A percentile compares a stretch with the other conserved stretches of the same genome.
Conservation (phyloP, 352 stramenopile species). For the Peronospora belbahrii region DNA sequence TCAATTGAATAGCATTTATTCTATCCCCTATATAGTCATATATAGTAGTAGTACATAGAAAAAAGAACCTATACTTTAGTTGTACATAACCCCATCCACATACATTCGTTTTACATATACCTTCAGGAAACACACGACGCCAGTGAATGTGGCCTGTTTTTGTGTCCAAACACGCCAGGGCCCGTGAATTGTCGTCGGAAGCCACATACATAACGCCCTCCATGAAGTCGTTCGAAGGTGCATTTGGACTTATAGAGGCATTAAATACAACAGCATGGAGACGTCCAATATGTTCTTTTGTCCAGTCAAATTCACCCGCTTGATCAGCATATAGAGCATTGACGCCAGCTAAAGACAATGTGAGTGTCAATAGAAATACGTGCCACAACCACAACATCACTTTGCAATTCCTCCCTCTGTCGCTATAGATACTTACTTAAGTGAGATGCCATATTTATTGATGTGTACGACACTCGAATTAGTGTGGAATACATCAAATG, state of each 20-base stretch:
- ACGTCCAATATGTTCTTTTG: slow-evolving; percentile 50
- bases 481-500: too few relatives aligned
- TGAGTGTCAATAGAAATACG: too few relatives aligned
- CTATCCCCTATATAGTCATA: slow-evolving; percentile 35
- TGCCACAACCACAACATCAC: too few relatives aligned
- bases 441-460: too few relatives aligned
- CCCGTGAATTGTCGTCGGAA: slow-evolving; percentile 49
- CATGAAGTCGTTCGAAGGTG: slow-evolving; percentile 33
- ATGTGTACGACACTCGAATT: too few relatives aligned
- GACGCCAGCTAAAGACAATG: too few relatives aligned
- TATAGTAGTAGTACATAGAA: neutral
- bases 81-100: too few relatives aligned
- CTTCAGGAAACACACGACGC: slow-evolving; percentile 53
- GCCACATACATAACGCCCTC: slow-evolving; percentile 63
- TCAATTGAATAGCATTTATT: slow-evolving; percentile 64
- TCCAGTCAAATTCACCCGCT: slow-evolving; percentile 75
- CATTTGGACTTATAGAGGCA: slow-evolving; percentile 24
- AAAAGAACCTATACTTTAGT: too few relatives aligned
- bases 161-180: slow-evolving; percentile 54
- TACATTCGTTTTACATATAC: slow-evolving; percentile 14
- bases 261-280: slow-evolving; percentile 42
- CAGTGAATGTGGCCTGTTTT: slow-evolving; percentile 70
- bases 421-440: too few relatives aligned
- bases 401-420: too few relatives aligned
- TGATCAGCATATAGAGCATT: slow-evolving; percentile 67